These are phyloP conservation scores for Scheffersomyces cryptocercus DNA, from an alignment of 1,139 yeast species.

Conservation along the genomic window DNA sequence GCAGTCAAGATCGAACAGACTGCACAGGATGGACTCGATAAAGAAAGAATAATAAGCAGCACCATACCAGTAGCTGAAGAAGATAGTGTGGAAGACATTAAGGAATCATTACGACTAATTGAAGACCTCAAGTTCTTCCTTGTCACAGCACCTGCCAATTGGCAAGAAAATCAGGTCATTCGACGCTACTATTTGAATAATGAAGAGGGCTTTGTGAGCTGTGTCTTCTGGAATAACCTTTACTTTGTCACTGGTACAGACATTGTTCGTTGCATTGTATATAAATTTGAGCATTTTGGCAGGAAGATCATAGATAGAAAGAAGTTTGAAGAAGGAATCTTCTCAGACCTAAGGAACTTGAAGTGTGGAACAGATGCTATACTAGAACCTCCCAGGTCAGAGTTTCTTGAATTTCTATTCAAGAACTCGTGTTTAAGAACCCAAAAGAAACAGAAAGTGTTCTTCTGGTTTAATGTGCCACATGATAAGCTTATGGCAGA, in stretches of 20 bases:
- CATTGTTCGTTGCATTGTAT: conserved; percentile 87
- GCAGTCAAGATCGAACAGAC: too few relatives aligned
- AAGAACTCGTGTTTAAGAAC: conserved; percentile 88
- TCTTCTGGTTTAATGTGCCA: conserved; percentile 95
- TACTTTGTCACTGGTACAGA: conserved; percentile 95
- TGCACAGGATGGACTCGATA: too few relatives aligned
- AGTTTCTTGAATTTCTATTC: conserved; percentile 79
- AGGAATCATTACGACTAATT: conserved; percentile 60
- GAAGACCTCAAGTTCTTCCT: conserved; percentile 82
- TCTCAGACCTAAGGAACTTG: conserved; percentile 83
- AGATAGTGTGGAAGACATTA: conserved; percentile 24
- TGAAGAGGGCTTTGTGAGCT: conserved; percentile 88
- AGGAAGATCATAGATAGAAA: conserved; percentile 80
- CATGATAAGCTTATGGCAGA: conserved; percentile 93
- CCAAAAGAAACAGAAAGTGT: conserved; percentile 95
- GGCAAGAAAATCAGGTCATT: conserved; percentile 89
- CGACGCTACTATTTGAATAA: conserved; percentile 82
- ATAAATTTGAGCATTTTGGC: conserved; percentile 89
- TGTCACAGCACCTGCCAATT: conserved; percentile 91
- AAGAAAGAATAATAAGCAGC: too few relatives aligned
- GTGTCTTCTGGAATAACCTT: conserved; percentile 90
- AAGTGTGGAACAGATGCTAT: conserved; percentile 89
- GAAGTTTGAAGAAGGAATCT: conserved; percentile 95
- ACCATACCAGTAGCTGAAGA: too few relatives aligned
- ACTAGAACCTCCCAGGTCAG: conserved; percentile 84